Evolutionary conservation across 345 rosid genomes (phyloP), one percentile per base, ranked within the genome.

Genomic region (Dovyalis caffra): DNA sequence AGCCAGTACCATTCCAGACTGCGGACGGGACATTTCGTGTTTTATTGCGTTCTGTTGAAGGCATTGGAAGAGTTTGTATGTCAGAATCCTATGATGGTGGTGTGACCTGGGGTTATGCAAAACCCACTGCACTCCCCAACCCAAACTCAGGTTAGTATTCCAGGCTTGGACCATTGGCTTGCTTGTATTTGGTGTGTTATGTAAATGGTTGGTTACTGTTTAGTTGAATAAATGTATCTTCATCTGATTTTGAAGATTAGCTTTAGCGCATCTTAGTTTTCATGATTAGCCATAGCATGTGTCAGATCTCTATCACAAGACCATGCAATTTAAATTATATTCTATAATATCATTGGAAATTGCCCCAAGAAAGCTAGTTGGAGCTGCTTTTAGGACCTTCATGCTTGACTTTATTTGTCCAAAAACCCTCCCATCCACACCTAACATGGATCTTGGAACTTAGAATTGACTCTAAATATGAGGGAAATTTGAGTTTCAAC

Each of bases 11-110:
- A 37, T 95, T 77, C 82, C 53, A 67, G 74, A 95, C 97, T 31
- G 79, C 85, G 64, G 78, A 83, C 12, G 95, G 92, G 69, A 83
- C 84, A 15, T 49, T 92, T 74, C 90, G 92, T 28, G 82, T 91
- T 76, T 80, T 95, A 15, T 77, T 92, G 72, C 81, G 96, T 69
- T 86, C 97, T 8, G 91, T 86, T 75, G 64, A 74, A 3, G 94
- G 89, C 72, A 86, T 95, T 62, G 86, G 66, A 73, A 88, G 74
- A 83, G 82, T 92, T 76, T 92, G 94, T 80, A 84, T 89, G 79
- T 90, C 99, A 29, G 93, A 95, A 73, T 95, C 97, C 38, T 32
- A 7, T 58, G 94, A 92, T 78, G 92, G 88, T 21, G 97, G 97
- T 65, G 63, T 76, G 74, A 91, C 79, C 73, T 91, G 97, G 98